Evolutionary conservation across 306 rosid species (phyloP).

Genomic region (Geum urbanum): DNA sequence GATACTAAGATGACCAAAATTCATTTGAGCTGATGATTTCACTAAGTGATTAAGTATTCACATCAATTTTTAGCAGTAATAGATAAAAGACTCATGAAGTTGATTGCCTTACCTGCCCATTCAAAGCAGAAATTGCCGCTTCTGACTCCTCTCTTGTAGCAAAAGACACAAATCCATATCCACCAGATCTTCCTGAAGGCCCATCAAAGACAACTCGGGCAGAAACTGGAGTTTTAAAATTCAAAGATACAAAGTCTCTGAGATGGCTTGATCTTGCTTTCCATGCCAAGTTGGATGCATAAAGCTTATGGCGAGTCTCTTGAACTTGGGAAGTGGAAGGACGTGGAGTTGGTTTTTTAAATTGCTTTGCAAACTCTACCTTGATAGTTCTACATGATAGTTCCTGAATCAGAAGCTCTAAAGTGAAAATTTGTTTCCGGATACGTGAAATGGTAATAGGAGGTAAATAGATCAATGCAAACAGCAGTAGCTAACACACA

Average conservation of each 20-base stretch:
- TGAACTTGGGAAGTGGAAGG: constrained; percentile 40
- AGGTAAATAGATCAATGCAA: constrained; percentile 1
- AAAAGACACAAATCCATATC: constrained; percentile 85
- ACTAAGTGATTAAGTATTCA: neutral
- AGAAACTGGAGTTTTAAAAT: constrained; percentile 63
- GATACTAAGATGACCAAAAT: neutral
- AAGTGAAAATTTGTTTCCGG: constrained; percentile 10
- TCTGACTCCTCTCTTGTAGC: constrained; percentile 70
- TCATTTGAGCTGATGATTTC: neutral
- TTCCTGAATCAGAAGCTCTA: constrained; percentile 42
- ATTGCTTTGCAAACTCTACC: constrained; percentile 62
- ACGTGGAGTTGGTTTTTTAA: constrained; percentile 68
- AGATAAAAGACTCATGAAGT: constrained; percentile 15
- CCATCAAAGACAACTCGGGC: constrained; percentile 78
- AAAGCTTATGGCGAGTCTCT: constrained; percentile 61
- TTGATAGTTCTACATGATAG: constrained; percentile 58
- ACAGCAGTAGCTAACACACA: constrained; percentile 2
- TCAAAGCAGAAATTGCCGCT: constrained; percentile 63
- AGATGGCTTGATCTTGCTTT: constrained; percentile 74
- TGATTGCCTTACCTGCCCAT: constrained; percentile 61
- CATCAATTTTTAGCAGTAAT: constrained; percentile 5
- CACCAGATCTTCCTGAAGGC: constrained; percentile 59
- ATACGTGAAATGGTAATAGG: neutral
- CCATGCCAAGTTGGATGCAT: constrained; percentile 77
- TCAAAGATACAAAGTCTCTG: constrained; percentile 54